These are phyloP conservation scores for Cladobotryum mycophilum DNA, from an alignment of 2,329 filamentous ascomycete genomes.

Conservation along the genomic window DNA sequence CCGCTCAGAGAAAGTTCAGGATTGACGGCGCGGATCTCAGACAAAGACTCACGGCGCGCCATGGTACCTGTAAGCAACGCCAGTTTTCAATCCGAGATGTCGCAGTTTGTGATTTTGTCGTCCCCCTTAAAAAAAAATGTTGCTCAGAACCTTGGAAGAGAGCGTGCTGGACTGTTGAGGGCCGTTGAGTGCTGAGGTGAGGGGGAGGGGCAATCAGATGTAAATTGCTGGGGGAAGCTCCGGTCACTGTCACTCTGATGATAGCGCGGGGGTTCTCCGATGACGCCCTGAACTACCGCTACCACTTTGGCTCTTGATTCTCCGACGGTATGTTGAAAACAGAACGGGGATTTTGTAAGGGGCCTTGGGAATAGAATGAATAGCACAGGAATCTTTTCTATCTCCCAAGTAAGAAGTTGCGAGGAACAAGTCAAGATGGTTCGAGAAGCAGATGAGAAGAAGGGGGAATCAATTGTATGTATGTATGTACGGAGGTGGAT, in stretches of 20 bases:
- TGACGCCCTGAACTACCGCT: too few species aligned
- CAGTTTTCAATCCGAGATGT: background rate
- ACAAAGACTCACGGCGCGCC: constrained; percentile 45
- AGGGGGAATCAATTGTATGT: background rate
- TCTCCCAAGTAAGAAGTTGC: background rate
- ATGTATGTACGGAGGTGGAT: background rate
- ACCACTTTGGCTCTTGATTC: too few species aligned
- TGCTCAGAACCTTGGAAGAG: background rate
- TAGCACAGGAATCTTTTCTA: too few species aligned
- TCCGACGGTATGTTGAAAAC: too few species aligned
- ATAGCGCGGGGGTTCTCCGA: too few species aligned
- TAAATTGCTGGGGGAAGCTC: too few species aligned
- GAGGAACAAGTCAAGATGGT: background rate
- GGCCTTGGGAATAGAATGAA: too few species aligned
- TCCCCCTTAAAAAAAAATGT: background rate
- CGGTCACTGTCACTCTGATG: too few species aligned
- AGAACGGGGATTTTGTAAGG: too few species aligned
- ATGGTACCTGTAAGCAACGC: constrained; percentile 24
- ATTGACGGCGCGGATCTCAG: constrained; percentile 49
- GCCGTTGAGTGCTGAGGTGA: background rate
- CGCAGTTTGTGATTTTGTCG: background rate
- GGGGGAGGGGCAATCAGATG: background rate
- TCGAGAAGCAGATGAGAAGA: background rate
- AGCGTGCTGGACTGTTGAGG: background rate
- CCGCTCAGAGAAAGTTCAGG: constrained; percentile 54